A percentile compares a stretch with the other conserved stretches of the same genome.
Conservation (phyloP, 2,329 filamentous ascomycete species). For the Trichoderma koningiopsis region DNA sequence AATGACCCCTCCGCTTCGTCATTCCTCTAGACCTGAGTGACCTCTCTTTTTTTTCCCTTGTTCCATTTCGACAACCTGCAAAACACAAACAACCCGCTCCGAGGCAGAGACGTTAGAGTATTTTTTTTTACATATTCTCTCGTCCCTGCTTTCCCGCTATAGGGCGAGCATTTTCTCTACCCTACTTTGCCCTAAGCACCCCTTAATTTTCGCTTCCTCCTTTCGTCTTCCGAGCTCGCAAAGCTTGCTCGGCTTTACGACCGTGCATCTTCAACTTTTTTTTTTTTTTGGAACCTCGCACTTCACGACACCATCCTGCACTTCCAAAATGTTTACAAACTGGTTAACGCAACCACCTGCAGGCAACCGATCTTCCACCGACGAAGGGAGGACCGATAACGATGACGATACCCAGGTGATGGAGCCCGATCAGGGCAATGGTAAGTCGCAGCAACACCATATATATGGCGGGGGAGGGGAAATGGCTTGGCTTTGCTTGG, state of each 20-base stretch:
- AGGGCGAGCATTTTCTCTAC: not conserved
- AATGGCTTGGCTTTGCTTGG: conserved; percentile 5
- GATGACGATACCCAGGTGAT: conserved; percentile 78
- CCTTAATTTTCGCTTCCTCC: conserved; percentile 10
- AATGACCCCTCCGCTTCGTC: conserved; percentile 17
- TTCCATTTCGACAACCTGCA: not conserved
- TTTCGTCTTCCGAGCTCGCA: not conserved
- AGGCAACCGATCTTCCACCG: conserved; percentile 58
- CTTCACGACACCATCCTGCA: conserved; percentile 21
- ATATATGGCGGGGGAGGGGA: conserved; percentile 9
- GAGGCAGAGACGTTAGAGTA: not conserved
- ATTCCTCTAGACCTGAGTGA: conserved; percentile 14
- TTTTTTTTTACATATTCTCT: not conserved
- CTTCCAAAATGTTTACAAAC: conserved; percentile 44
- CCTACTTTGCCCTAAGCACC: not conserved
- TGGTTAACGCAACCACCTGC: conserved; percentile 44
- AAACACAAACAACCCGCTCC: not conserved
- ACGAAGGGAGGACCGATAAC: conserved; percentile 52
- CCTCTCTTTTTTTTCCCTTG: not conserved
- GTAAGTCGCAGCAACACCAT: conserved; percentile 52
- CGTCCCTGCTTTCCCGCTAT: not conserved
- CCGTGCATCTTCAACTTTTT: not conserved
- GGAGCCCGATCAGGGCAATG: conserved; percentile 91
- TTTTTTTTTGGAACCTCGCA: not conserved
- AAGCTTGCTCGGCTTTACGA: conserved; percentile 5